phyloP scores from a whole-genome alignment of 495 filamentous ascomycete genomes.

The Neurospora sp. region DNA sequence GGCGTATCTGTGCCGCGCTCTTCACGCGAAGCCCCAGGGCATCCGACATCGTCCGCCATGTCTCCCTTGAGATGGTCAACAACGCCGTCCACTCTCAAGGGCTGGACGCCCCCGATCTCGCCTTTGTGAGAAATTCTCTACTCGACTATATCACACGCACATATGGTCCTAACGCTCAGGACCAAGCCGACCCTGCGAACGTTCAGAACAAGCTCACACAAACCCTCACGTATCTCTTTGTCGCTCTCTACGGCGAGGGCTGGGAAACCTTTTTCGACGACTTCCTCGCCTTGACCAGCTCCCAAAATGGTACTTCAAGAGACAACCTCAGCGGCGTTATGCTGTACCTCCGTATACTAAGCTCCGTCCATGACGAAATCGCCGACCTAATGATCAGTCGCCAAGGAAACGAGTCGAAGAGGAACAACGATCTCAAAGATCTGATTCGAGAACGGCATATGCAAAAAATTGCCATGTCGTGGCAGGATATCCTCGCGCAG shows the following conservation, averaged over 20 bases:
- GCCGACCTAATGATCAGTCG: constrained; percentile 80
- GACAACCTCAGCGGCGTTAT: constrained; percentile 69
- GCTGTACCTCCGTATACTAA: constrained; percentile 78
- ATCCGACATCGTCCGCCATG: constrained; percentile 75
- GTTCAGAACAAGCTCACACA: constrained; percentile 98
- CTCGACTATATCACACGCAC: constrained; percentile 63
- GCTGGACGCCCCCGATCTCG: constrained; percentile 56
- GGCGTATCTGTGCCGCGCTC: constrained; percentile 76
- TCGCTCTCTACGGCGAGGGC: constrained; percentile 65
- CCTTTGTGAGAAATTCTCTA: constrained; percentile 63
- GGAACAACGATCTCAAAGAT: constrained; percentile 81
- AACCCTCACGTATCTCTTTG: constrained; percentile 86
- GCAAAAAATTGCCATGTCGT: constrained; percentile 71
- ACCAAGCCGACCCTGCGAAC: constrained; percentile 50
- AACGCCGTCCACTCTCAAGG: constrained; percentile 68
- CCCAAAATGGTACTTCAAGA: constrained; percentile 38
- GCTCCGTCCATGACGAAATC: constrained; percentile 92
- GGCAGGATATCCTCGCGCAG: constrained; percentile 79
- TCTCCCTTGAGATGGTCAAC: constrained; percentile 84
- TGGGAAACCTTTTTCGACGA: constrained; percentile 90
- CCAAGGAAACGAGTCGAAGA: constrained; percentile 60
- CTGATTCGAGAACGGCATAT: constrained; percentile 74
- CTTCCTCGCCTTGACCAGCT: constrained; percentile 57
- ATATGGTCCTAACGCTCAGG: constrained; percentile 50
- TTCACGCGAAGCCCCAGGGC: constrained; percentile 73